These are phyloP conservation scores for Euphorbia pulcherrima DNA, from an alignment of 345 rosid species.

Conservation along the genomic window DNA sequence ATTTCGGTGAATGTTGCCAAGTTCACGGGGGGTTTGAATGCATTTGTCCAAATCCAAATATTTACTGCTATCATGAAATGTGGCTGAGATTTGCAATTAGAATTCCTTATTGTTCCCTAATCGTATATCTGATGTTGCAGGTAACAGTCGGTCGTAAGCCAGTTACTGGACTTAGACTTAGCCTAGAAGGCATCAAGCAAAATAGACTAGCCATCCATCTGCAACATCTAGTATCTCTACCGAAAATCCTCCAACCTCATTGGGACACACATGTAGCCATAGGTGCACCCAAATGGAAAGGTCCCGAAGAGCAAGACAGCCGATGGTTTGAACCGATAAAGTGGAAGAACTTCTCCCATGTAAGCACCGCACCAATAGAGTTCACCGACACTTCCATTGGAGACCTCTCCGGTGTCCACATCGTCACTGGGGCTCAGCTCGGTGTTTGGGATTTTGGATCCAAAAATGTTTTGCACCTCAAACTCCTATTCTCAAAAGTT, in stretches of 20 bases:
- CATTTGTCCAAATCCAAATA: no score
- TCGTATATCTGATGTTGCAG: conserved; percentile 35
- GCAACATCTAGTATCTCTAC: conserved; percentile 93
- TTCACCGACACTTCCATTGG: conserved; percentile 80
- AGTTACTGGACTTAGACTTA: conserved; percentile 82
- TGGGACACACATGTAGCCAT: conserved; percentile 95
- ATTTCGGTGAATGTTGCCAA: no score
- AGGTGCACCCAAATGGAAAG: conserved; percentile 97
- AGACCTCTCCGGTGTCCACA: conserved; percentile 88
- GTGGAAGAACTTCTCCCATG: conserved; percentile 98
- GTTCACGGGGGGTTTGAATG: no score
- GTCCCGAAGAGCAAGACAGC: conserved; percentile 97
- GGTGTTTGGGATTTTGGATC: conserved; percentile 94
- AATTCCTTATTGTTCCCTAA: neutral
- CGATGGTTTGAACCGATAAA: conserved; percentile 98
- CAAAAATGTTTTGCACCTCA: conserved; percentile 77
- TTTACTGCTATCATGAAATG: neutral
- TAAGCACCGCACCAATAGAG: conserved; percentile 94
- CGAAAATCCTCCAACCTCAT: conserved; percentile 89
- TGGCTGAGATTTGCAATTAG: neutral
- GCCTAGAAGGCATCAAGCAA: conserved; percentile 79
- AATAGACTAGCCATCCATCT: conserved; percentile 83
- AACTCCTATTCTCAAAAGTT: conserved; percentile 91
- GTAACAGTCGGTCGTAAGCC: conserved; percentile 97
- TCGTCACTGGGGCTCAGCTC: conserved; percentile 94